A percentile compares a stretch with the other conserved stretches of the same genome.
These are phyloP conservation scores for Diaporthe destruens DNA, from an alignment of 2,329 filamentous ascomycete genomes.

Conservation along the genomic window DNA sequence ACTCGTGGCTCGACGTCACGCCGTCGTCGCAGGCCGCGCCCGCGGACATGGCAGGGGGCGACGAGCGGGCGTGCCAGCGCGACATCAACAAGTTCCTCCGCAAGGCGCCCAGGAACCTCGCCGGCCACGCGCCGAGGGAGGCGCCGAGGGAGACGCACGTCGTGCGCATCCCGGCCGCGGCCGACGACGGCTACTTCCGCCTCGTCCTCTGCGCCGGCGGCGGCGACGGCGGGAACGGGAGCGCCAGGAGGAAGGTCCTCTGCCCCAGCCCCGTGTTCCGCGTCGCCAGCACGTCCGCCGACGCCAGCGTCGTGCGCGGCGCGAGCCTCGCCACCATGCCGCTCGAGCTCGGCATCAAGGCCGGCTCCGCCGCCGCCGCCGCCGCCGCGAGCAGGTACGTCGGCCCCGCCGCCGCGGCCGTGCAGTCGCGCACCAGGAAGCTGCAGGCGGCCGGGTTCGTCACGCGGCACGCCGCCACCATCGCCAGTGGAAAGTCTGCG, in stretches of 20 bases:
- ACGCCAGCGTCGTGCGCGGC: constrained; percentile 71
- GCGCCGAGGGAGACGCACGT: constrained; percentile 63
- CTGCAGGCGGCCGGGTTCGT: constrained; percentile 52
- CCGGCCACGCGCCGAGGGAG: constrained; percentile 45
- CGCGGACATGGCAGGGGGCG: constrained; percentile 63
- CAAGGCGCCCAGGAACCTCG: constrained; percentile 61
- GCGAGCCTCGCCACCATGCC: constrained; percentile 75
- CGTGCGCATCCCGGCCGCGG: constrained; percentile 72
- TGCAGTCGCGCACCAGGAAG: constrained; percentile 57
- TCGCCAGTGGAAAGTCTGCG: constrained; percentile 52
- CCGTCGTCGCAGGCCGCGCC: constrained; percentile 62
- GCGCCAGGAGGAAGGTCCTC: constrained; percentile 66
- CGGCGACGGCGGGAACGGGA: background rate
- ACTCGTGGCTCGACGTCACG: constrained; percentile 77
- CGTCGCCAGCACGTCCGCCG: constrained; percentile 74
- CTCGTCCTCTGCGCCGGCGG: constrained; percentile 70
- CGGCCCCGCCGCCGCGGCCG: constrained; percentile 56
- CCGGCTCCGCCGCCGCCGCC: constrained; percentile 63
- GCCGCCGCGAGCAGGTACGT: constrained; percentile 59
- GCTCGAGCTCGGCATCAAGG: constrained; percentile 73
- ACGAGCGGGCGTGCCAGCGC: constrained; percentile 76
- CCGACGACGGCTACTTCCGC: constrained; percentile 76
- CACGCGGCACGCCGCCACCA: constrained; percentile 49
- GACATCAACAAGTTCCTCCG: constrained; percentile 75
- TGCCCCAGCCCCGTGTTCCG: constrained; percentile 77